Percentiles rank a stretch among this genome's conserved stretches.
Evolutionary conservation across 164 flowering plant species (phyloP).

Genomic region (Annona squamosa): DNA sequence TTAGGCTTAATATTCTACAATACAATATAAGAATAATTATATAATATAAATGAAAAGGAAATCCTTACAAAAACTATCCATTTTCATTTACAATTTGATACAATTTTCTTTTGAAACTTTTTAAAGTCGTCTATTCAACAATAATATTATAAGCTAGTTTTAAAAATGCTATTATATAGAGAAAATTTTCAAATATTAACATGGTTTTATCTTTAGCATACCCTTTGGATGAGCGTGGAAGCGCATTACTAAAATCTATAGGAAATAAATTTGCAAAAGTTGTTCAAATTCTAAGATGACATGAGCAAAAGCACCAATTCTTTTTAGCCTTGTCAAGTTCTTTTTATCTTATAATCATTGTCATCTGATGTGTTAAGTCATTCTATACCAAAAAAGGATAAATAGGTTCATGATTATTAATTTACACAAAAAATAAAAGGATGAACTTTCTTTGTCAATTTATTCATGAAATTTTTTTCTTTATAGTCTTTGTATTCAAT

Average conservation of each 20-base stretch:
- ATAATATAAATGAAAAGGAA: too few species aligned
- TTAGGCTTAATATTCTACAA: too few species aligned
- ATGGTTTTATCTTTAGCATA: constrained; percentile 18
- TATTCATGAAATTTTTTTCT: constrained; percentile 36
- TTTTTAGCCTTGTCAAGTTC: constrained; percentile 80
- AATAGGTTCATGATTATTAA: too few species aligned
- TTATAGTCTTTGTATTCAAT: constrained; percentile 84
- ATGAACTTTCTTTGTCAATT: background rate
- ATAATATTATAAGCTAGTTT: too few species aligned
- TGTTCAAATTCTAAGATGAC: constrained; percentile 95
- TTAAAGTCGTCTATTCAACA: too few species aligned
- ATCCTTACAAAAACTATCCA: too few species aligned
- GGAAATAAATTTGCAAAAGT: constrained; percentile 92
- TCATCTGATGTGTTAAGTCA: constrained; percentile 50
- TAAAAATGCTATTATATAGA: too few species aligned
- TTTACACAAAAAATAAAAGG: too few species aligned
- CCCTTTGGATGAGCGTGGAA: constrained; percentile 99
- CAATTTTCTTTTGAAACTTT: too few species aligned
- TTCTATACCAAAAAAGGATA: constrained; percentile 42
- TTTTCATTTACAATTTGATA: too few species aligned
- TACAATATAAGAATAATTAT: too few species aligned
- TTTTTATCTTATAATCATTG: constrained; percentile 87
- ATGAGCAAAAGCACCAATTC: constrained; percentile 97
- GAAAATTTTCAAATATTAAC: too few species aligned
- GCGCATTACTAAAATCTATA: constrained; percentile 95